Percentiles rank a stretch among this genome's conserved stretches.
These are phyloP conservation scores for Parietichytrium sp. DNA, from an alignment of 108 stramenopile species.

Conservation along the genomic window DNA sequence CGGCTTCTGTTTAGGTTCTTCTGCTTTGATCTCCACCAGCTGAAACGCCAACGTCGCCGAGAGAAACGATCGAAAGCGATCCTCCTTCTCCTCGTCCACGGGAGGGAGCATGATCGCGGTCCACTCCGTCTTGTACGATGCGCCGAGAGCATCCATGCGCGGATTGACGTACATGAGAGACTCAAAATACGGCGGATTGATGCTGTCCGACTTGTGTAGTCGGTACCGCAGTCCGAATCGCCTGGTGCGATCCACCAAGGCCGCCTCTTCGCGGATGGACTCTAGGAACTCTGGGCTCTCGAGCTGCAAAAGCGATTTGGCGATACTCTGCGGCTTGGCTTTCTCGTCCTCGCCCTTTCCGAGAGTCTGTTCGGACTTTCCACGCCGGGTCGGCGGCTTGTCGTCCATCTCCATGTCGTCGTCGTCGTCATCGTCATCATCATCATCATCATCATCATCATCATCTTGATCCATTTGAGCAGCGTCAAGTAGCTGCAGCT, in stretches of 20 bases:
- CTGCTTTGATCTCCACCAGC: background rate
- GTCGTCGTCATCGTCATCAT: too few relatives aligned
- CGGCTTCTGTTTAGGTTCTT: background rate
- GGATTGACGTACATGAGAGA: background rate
- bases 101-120: background rate
- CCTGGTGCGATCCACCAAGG: background rate
- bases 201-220: background rate
- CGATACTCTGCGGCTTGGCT: background rate
- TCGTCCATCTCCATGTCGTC: too few relatives aligned
- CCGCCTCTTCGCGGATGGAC: background rate
- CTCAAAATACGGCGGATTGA: background rate
- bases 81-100: background rate
- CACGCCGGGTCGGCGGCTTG: too few relatives aligned
- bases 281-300: background rate
- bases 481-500: too few relatives aligned
- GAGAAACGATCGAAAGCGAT: constrained; percentile 11
- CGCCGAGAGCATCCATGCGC: constrained; percentile 18
- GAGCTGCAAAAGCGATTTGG: background rate
- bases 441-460: too few relatives aligned
- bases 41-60: background rate
- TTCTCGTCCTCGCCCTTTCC: too few relatives aligned
- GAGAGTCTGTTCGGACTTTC: too few relatives aligned
- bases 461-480: too few relatives aligned
- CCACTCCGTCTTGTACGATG: constrained; percentile 23
- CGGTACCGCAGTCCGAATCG: background rate